A percentile compares a stretch with the other conserved stretches of the same genome.
Evolutionary conservation across 208 protist genomes (phyloP).

Genomic region (Porcisia hertigi): DNA sequence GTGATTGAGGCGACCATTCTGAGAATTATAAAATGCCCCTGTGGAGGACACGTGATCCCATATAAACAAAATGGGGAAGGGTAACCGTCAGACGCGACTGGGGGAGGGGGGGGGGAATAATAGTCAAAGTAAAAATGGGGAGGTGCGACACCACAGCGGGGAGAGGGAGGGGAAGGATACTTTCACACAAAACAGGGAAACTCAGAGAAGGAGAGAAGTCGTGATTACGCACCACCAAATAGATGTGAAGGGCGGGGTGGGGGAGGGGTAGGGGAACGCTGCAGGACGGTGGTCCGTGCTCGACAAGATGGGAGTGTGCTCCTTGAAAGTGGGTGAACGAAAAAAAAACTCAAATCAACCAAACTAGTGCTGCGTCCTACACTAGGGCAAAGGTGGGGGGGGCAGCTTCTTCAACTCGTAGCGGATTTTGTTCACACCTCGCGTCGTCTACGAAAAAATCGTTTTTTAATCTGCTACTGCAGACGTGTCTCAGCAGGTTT

Average conservation of each 20-base stretch:
- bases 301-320: too few species aligned
- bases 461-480: too few species aligned
- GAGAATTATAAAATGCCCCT: not conserved
- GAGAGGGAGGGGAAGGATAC: not conserved
- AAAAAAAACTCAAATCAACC: too few species aligned
- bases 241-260: not conserved
- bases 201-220: not conserved
- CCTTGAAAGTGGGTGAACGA: too few species aligned
- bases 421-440: too few species aligned
- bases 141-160: not conserved
- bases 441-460: too few species aligned
- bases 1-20: conserved; percentile 76
- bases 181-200: not conserved
- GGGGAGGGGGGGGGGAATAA: not conserved
- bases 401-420: too few species aligned
- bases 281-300: too few species aligned
- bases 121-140: not conserved
- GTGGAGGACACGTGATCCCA: not conserved
- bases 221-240: not conserved
- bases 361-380: too few species aligned
- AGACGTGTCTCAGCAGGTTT: too few species aligned
- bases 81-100: not conserved
- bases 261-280: not conserved
- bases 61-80: not conserved
- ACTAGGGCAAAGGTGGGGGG: too few species aligned